Evolutionary conservation across 768 basidiomycete genomes (phyloP).

Genomic region (Russula sp.): DNA sequence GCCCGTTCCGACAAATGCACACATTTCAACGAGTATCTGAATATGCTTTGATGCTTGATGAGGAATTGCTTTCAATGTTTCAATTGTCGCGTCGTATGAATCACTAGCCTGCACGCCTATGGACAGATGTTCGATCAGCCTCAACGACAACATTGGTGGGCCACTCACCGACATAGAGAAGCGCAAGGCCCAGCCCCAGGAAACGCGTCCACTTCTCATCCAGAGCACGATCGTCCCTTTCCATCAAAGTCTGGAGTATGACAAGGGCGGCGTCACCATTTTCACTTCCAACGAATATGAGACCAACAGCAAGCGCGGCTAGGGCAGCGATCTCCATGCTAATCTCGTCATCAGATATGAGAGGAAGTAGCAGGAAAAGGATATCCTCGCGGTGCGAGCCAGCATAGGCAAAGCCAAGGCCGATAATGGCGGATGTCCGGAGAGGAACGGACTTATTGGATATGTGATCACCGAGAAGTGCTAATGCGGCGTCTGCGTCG

Average conservation of each 20-base stretch:
- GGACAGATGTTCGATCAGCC: background rate
- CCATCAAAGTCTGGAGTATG: conserved; percentile 89
- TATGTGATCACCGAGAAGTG: conserved; percentile 83
- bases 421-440: conserved; percentile 83
- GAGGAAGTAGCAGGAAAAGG: conserved; percentile 66
- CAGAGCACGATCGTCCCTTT: conserved; percentile 63
- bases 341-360: conserved; percentile 69
- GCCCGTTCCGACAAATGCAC: conserved; percentile 91
- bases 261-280: conserved; percentile 88
- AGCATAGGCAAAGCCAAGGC: conserved; percentile 88
- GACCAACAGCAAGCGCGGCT: conserved; percentile 83
- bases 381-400: conserved; percentile 91
- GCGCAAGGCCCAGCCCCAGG: conserved; percentile 79
- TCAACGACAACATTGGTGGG: conserved; percentile 22
- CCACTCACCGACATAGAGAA: conserved; percentile 76
- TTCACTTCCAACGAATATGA: conserved; percentile 92
- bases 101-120: conserved; percentile 78
- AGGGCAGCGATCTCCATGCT: conserved; percentile 87
- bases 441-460: conserved; percentile 80
- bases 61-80: conserved; percentile 87
- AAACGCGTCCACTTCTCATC: conserved; percentile 94
- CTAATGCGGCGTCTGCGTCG: conserved; percentile 88
- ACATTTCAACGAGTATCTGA: conserved; percentile 87
- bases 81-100: conserved; percentile 81
- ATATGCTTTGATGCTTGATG: conserved; percentile 89